Conservation (phyloP, 768 basidiomycete genomes). For the Xerocomellus dryophilus region DNA sequence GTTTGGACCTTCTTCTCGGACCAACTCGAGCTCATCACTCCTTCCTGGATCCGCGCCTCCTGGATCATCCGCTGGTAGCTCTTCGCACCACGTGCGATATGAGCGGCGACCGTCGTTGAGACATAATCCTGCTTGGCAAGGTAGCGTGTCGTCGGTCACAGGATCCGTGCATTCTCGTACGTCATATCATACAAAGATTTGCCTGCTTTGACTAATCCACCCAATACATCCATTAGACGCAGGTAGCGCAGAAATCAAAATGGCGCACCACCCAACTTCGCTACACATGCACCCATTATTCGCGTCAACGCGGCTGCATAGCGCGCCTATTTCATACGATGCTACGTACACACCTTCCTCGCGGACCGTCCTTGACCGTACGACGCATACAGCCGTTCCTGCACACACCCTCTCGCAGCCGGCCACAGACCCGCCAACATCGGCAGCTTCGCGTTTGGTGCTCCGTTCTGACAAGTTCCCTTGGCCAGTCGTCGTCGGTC, state of each 20-base stretch:
- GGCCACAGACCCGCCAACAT: slow-evolving; percentile 59
- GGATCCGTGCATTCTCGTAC: slow-evolving; percentile 42
- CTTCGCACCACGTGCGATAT: slow-evolving; percentile 36
- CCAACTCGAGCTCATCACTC: slow-evolving; percentile 52
- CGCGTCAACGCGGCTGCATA: slow-evolving; percentile 51
- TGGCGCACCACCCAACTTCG: slow-evolving; percentile 29
- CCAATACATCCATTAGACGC: slow-evolving; percentile 6
- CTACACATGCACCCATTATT: slow-evolving; percentile 65
- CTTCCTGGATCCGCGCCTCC: slow-evolving; percentile 39
- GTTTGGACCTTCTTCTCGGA: slow-evolving; percentile 44
- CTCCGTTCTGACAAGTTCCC: slow-evolving; percentile 57
- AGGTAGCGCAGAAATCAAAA: slow-evolving; percentile 25
- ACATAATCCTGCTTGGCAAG: slow-evolving; percentile 47
- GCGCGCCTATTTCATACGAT: slow-evolving; percentile 63
- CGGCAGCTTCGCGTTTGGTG: slow-evolving; percentile 44
- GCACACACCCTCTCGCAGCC: slow-evolving; percentile 56
- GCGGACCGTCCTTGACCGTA: slow-evolving; percentile 54
- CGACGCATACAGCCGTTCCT: slow-evolving; percentile 52
- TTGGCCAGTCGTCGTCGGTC: slow-evolving; percentile 54
- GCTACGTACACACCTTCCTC: slow-evolving; percentile 54
- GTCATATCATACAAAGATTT: slow-evolving; percentile 18
- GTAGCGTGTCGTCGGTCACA: slow-evolving; percentile 37
- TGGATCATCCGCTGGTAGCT: slow-evolving; percentile 40
- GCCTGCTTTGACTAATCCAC: slow-evolving; percentile 6
- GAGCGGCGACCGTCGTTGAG: slow-evolving; percentile 47